Evolutionary conservation across 2,329 filamentous ascomycete species (phyloP), one percentile per base, ranked within the genome.

Genomic region (Penicillium sp.): DNA sequence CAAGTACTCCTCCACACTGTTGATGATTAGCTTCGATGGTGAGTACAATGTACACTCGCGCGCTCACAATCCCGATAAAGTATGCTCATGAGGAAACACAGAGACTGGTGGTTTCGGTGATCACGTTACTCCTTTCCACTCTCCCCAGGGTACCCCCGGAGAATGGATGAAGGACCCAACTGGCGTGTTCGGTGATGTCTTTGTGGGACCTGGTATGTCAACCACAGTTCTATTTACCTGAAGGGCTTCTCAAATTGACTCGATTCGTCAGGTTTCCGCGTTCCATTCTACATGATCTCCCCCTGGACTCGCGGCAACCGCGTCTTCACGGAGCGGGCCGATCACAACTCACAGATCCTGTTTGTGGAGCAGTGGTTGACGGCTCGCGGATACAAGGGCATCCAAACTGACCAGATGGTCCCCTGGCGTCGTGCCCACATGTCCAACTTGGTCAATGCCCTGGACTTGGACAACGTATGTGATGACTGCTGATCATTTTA

Each of bases 71-170:
- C 8, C 28, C 7, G 6, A 16, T 25, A 11, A 25, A 60, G 43
- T 35, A 56, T 45, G 14, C 58, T 64, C 43, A 63, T 52, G 8
- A 16, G 2, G 10, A 19, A 19, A 11, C 30, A 65, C 70, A 76
- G 82, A 86, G 69, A 81, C 81, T 2, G 84, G 83, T 48, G 84
- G 83, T 30, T 85, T 78, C 71, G 83, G 82, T 13, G 84, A 86
- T 60, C 82, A 85, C 60, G 83, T 85, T 2, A 72, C 76, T n/a
- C 83, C 83, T 0, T 82, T 80, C 64, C 79, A 83, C 57, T 78
- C 83, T 0, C 81, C 82, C 10, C 69, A 76, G 4, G 81, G 79
- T 28, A 84, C 83, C 0, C 64, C 80, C 0, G 83, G 82, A 3
- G 83, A 85, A 66, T 85, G 83, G 83, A 74, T 82, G 46, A 71